Percentiles rank a stretch among this genome's conserved stretches.
phyloP scores from a whole-genome alignment of 768 basidiomycete genomes.

The Pleurotus tuoliensis region DNA sequence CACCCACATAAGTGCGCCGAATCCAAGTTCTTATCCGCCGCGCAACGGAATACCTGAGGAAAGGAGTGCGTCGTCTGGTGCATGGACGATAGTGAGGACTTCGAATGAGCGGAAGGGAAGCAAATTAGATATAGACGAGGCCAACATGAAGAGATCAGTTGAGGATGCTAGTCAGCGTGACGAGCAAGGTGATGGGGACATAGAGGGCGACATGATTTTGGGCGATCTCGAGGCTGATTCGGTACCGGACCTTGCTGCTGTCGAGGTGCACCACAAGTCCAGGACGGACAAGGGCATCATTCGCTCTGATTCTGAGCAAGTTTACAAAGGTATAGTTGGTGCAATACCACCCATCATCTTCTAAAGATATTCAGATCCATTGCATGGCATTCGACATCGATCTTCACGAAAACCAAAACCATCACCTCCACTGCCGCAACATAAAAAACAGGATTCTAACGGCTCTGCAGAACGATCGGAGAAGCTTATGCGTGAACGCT shows the following conservation, averaged over 20 bases:
- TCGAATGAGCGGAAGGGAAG: constrained; percentile 22
- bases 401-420: constrained; percentile 32
- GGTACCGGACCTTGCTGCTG: constrained; percentile 22
- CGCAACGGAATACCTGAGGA: constrained; percentile 14
- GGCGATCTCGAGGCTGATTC: constrained; percentile 69
- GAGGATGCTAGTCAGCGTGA: constrained; percentile 18
- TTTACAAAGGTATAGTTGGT: constrained; percentile 62
- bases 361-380: constrained; percentile 45
- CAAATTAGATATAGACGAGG: constrained; percentile 13
- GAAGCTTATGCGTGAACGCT: constrained; percentile 68
- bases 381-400: constrained; percentile 48
- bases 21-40: constrained; percentile 72
- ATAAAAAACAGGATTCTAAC: constrained; percentile 17
- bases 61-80: constrained; percentile 16
- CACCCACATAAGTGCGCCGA: constrained; percentile 73
- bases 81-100: constrained; percentile 72
- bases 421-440: constrained; percentile 19
- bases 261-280: constrained; percentile 30
- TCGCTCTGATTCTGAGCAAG: constrained; percentile 66
- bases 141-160: constrained; percentile 14
- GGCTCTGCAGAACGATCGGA: constrained; percentile 43
- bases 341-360: constrained; percentile 19
- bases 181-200: constrained; percentile 50
- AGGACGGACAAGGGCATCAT: constrained; percentile 47
- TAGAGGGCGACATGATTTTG: constrained; percentile 74